Conservation (phyloP, 176 grass and related monocot genomes). For the Paspalum vaginatum region DNA sequence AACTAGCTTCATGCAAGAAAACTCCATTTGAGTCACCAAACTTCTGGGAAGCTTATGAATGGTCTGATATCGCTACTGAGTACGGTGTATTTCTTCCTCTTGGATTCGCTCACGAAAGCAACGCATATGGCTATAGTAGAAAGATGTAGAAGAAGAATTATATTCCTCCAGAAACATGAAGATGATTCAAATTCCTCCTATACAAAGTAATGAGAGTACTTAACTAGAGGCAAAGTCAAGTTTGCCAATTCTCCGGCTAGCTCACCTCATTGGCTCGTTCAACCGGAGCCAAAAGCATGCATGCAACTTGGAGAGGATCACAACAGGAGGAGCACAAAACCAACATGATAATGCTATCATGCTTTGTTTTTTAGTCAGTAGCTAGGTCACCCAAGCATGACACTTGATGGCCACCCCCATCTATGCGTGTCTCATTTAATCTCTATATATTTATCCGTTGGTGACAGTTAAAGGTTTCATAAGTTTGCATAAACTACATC, state of each 20-base stretch:
- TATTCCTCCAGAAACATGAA: neutral
- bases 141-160: neutral
- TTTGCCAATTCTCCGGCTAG: slow-evolving; percentile 29
- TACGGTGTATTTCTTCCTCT: slow-evolving; percentile 11
- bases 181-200: slow-evolving; percentile 30
- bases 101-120: slow-evolving; percentile 23
- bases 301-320: neutral
- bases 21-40: neutral
- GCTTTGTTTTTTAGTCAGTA: slow-evolving; percentile 27
- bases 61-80: too few relatives aligned
- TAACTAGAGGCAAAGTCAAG: slow-evolving; percentile 42
- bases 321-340: slow-evolving; percentile 9
- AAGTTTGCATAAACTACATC: slow-evolving; percentile 15
- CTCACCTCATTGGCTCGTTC: neutral
- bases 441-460: neutral
- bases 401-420: neutral
- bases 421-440: slow-evolving; percentile 2
- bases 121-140: neutral
- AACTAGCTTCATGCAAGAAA: neutral
- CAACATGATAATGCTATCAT: slow-evolving; percentile 1
- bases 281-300: neutral
- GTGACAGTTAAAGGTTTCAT: slow-evolving; percentile 13
- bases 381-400: neutral
- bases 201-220: neutral
- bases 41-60: neutral